A percentile compares a stretch with the other conserved stretches of the same genome.
These are phyloP conservation scores for Canavalia ensiformis DNA, from an alignment of 306 rosid species.

Conservation along the genomic window DNA sequence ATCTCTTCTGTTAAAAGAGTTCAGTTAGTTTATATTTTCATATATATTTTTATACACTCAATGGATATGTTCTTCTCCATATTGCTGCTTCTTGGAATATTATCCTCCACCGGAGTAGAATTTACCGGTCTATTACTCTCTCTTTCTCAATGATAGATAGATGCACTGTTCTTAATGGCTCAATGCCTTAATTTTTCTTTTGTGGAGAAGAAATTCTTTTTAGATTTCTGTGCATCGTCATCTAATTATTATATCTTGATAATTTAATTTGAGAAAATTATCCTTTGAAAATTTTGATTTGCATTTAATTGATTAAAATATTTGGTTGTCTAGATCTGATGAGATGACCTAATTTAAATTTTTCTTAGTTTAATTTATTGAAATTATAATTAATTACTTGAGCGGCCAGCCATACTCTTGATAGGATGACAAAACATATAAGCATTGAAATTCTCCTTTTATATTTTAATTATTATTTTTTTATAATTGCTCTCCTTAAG, in stretches of 20 bases:
- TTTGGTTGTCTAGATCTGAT: too few relatives aligned
- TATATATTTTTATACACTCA: background rate
- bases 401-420: background rate
- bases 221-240: too few relatives aligned
- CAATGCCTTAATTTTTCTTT: too few relatives aligned
- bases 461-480: too few relatives aligned
- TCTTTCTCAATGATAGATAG: background rate
- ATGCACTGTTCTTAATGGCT: background rate
- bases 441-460: background rate
- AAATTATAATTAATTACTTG: background rate
- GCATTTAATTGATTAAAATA: too few relatives aligned
- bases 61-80: background rate
- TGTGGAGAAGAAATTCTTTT: too few relatives aligned
- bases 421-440: background rate
- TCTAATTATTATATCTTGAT: too few relatives aligned
- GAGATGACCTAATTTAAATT: background rate
- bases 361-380: background rate
- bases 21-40: constrained; percentile 8
- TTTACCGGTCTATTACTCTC: constrained; percentile 15
- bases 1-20: background rate
- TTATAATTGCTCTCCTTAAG: background rate
- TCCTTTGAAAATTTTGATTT: too few relatives aligned
- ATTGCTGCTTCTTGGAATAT: constrained; percentile 41
- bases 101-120: constrained; percentile 16
- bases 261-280: too few relatives aligned